Base-by-base conservation (phyloP, 192 early-diverging fungal species). In the Rhizoclosmatium sp. region DNA sequence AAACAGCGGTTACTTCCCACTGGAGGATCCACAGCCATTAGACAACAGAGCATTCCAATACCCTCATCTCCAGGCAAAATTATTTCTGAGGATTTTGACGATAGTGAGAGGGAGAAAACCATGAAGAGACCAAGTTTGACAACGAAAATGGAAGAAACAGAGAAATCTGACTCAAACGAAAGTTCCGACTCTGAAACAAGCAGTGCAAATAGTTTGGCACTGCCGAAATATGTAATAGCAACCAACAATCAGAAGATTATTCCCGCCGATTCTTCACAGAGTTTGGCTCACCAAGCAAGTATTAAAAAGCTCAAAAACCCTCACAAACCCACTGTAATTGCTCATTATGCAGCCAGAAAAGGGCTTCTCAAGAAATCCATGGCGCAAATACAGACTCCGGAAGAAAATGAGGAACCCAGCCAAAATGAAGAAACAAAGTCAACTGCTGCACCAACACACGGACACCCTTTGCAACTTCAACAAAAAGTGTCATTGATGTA, bases 401-500 rank as follows among this genome's bases (percentile, higher is more conserved):
- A 68, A 5, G 66, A 68, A 46, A 19, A 44, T 23, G 62, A 65
- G 9, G 62, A 65, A 1, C 9, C 10, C 5, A 10, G 3, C 23
- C 42, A 68, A 1, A 68, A 16, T 41, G 47, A 46, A 21, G 47
- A 40, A 47, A 10, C 44, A 46, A 44, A 7, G 51, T 16, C 51
- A 54, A 7, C 51, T 12, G 9, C 51, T 54, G 51, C 9, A 12
- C 51, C 51, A 12, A 16, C 16, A 12, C 51, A 7, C 51, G 16
- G 5, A 54, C 51, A 54, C 9, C 51, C 51, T 7, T 16, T 7
- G 51, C 19, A 62, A 62, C 7, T 62, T 21, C 66, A 46, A 10
- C 39, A 68, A 68, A 23, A 44, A 48, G 40, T 48, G 23, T 44
- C 44, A 7, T 19, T 16, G 89, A 84, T 9, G 78, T 76, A 71